Percentiles rank a stretch among this genome's conserved stretches.
phyloP scores from a whole-genome alignment of 2,329 filamentous ascomycete species.

The Teratosphaeria epicoccoides region DNA sequence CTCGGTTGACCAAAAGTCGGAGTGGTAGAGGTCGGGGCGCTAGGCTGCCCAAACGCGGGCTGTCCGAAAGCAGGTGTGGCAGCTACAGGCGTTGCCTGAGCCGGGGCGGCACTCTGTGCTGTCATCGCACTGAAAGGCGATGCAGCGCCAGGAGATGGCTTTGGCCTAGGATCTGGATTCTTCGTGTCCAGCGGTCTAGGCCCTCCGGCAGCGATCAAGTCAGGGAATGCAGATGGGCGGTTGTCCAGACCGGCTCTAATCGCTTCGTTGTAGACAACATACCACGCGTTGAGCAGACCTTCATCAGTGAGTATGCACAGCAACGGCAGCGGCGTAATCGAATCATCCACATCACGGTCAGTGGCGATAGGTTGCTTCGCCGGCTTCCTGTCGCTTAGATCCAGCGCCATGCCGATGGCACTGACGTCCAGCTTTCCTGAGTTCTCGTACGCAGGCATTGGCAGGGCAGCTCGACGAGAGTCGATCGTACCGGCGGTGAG shows the following conservation, averaged over 20 bases:
- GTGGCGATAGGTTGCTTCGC: constrained; percentile 18
- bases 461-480: constrained; percentile 62
- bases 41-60: constrained; percentile 7
- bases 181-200: constrained; percentile 4
- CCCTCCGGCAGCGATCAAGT: constrained; percentile 43
- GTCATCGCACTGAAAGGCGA: neutral
- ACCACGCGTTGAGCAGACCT: constrained; percentile 76
- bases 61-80: constrained; percentile 1
- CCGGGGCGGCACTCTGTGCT: neutral
- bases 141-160: neutral
- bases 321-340: constrained; percentile 68
- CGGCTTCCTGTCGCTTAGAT: constrained; percentile 41
- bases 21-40: constrained; percentile 5
- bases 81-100: neutral
- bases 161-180: neutral
- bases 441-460: constrained; percentile 46
- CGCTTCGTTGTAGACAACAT: constrained; percentile 82
- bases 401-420: constrained; percentile 67
- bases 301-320: constrained; percentile 82
- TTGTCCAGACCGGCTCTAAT: constrained; percentile 43
- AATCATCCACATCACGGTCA: constrained; percentile 68
- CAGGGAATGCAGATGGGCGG: constrained; percentile 48
- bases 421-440: constrained; percentile 64
- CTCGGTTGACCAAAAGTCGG: constrained; percentile 14
- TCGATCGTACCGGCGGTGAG: constrained; percentile 60